A percentile compares a stretch with the other conserved stretches of the same genome.
Evolutionary conservation across 2,329 filamentous ascomycete species (phyloP).

Genomic region (Epichloe baconii): DNA sequence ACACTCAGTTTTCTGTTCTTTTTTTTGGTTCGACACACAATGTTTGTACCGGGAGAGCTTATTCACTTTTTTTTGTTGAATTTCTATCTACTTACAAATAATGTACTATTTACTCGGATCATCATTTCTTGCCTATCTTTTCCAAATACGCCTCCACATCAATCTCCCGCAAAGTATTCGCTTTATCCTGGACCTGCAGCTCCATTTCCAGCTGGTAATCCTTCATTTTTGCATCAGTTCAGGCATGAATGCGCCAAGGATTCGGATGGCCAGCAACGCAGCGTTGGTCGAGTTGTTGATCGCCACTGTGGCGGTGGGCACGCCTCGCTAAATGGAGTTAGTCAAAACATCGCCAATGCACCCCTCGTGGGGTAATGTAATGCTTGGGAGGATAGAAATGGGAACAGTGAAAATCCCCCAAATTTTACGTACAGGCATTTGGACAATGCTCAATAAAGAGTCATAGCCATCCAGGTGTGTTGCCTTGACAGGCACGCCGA

Average conservation of each 20-base stretch:
- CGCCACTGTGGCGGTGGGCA: constrained; percentile 62
- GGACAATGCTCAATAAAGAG: constrained; percentile 58
- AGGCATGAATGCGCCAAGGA: constrained; percentile 45
- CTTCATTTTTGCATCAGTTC: constrained; percentile 42
- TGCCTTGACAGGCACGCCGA: constrained; percentile 65
- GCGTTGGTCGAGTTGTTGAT: constrained; percentile 75
- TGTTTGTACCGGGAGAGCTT: too few species aligned
- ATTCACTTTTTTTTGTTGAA: too few species aligned
- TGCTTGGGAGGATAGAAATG: background rate
- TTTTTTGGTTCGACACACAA: too few species aligned
- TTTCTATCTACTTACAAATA: too few species aligned
- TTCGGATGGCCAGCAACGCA: constrained; percentile 55
- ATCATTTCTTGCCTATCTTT: constrained; percentile 18
- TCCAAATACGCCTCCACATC: constrained; percentile 44
- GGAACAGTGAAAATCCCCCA: background rate
- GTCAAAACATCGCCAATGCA: constrained; percentile 14
- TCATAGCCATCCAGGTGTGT: constrained; percentile 61
- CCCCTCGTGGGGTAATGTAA: background rate
- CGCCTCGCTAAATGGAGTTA: constrained; percentile 33
- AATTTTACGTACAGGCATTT: constrained; percentile 52
- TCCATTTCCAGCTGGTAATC: constrained; percentile 50
- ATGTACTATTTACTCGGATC: background rate
- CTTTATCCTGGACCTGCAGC: constrained; percentile 51
- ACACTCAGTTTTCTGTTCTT: too few species aligned
- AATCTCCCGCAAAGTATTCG: constrained; percentile 38